These are phyloP conservation scores for Lipomyces sp. DNA, from an alignment of 805 yeast genomes.

Conservation along the genomic window DNA sequence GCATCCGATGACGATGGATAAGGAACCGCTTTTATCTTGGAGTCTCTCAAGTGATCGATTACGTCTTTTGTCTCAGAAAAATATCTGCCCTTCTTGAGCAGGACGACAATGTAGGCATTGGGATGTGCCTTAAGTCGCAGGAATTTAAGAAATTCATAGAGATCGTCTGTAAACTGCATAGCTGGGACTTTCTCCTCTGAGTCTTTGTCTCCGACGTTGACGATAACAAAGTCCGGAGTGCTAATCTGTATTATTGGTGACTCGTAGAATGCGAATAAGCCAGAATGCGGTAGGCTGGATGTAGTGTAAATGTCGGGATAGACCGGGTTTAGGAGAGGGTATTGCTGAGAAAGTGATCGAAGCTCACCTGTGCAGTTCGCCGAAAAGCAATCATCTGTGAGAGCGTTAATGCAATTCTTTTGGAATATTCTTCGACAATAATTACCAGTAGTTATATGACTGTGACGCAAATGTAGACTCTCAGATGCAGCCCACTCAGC, in stretches of 20 bases:
- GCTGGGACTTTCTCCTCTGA: conserved; percentile 7
- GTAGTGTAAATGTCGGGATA: conserved; percentile 25
- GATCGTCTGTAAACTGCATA: conserved; percentile 19
- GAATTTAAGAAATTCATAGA: conserved; percentile 21
- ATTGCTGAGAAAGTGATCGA: conserved; percentile 24
- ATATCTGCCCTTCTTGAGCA: conserved; percentile 24
- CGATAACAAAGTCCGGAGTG: conserved; percentile 28
- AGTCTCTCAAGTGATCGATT: conserved; percentile 21
- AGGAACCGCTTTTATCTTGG: conserved; percentile 4
- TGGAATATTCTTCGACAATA: background rate
- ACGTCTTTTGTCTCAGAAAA: conserved; percentile 19
- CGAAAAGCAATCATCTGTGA: conserved; percentile 15
- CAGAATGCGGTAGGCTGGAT: conserved; percentile 27
- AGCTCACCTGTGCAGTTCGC: conserved; percentile 5
- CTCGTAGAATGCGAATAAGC: conserved; percentile 23
- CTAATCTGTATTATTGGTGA: conserved; percentile 16
- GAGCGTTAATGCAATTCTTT: background rate
- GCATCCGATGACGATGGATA: conserved; percentile 8
- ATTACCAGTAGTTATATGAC: conserved; percentile 29
- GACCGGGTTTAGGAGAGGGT: conserved; percentile 26
- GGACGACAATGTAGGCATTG: conserved; percentile 25
- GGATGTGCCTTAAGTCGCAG: conserved; percentile 24
- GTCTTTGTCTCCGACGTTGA: conserved; percentile 34
- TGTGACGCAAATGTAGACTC: conserved; percentile 22
- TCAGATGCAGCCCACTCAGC: conserved; percentile 33